Evolutionary conservation across 1,284 basidiomycete genomes (phyloP).

Genomic region (Mycosarcoma mackinlayi): DNA sequence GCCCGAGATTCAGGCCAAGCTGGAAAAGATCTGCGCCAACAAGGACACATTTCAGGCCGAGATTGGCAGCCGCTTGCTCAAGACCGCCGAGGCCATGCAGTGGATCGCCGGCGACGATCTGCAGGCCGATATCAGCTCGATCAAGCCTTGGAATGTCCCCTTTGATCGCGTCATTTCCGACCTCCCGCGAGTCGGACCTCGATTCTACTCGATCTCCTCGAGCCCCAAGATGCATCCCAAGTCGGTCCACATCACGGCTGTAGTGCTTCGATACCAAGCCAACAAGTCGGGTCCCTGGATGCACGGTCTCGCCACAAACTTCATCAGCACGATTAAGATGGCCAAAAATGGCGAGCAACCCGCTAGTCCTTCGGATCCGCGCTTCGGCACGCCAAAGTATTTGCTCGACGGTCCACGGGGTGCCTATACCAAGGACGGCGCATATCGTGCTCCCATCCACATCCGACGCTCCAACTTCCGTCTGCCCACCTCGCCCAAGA

Average conservation of each 20-base stretch:
- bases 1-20: constrained; percentile 78
- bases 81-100: constrained; percentile 90
- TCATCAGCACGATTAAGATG: constrained; percentile 73
- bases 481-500: constrained; percentile 95
- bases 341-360: constrained; percentile 72
- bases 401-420: constrained; percentile 88
- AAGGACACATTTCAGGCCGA: constrained; percentile 85
- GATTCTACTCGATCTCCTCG: constrained; percentile 98
- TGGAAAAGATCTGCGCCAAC: constrained; percentile 83
- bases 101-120: constrained; percentile 83
- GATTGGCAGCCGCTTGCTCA: constrained; percentile 84
- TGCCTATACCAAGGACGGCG: constrained; percentile 75
- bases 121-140: constrained; percentile 73
- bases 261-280: constrained; percentile 73
- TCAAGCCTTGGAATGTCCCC: constrained; percentile 89
- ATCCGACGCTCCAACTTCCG: constrained; percentile 96
- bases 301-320: constrained; percentile 66
- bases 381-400: constrained; percentile 76
- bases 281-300: constrained; percentile 45
- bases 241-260: constrained; percentile 91
- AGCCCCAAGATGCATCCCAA: constrained; percentile 89
- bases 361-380: constrained; percentile 58
- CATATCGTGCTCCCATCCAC: constrained; percentile 90
- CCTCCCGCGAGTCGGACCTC: constrained; percentile 90
- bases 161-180: constrained; percentile 95